phyloP scores from a whole-genome alignment of 2,329 filamentous ascomycete genomes.

The Hyphodiscus sp. region DNA sequence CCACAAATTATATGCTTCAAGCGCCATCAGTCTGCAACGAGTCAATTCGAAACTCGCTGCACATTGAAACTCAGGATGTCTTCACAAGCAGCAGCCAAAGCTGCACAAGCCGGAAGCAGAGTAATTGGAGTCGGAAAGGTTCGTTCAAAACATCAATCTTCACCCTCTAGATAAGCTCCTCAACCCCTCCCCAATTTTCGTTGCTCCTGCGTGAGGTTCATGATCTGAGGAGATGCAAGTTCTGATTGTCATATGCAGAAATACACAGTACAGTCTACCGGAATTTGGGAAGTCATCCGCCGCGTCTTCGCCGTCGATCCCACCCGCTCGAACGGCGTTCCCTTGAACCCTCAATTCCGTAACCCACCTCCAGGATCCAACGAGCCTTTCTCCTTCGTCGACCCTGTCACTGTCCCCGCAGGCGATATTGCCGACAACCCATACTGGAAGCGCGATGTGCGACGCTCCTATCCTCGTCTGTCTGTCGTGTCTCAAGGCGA shows the following conservation, averaged over 20 bases:
- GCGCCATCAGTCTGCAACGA: conserved; percentile 8
- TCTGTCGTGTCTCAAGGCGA: conserved; percentile 80
- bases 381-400: conserved; percentile 67
- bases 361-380: conserved; percentile 72
- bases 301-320: conserved; percentile 74
- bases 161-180: background rate
- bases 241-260: conserved; percentile 53
- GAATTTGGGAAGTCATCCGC: conserved; percentile 82
- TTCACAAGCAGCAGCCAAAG: conserved; percentile 45
- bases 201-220: conserved; percentile 2
- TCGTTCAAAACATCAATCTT: conserved; percentile 22
- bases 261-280: conserved; percentile 87
- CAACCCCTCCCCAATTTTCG: conserved; percentile 5
- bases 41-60: conserved; percentile 22
- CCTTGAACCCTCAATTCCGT: conserved; percentile 88
- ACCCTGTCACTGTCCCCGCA: conserved; percentile 77
- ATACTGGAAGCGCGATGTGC: conserved; percentile 91
- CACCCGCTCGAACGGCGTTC: conserved; percentile 83
- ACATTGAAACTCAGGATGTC: conserved; percentile 37
- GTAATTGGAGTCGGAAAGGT: conserved; percentile 55
- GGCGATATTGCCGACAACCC: conserved; percentile 86
- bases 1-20: background rate
- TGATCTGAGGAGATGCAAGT: conserved; percentile 12
- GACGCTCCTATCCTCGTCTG: conserved; percentile 73
- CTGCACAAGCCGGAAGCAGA: conserved; percentile 47